Evolutionary conservation across 352 stramenopile species (phyloP), one percentile per base, ranked within the genome.

Genomic region (Pythium biforme): DNA sequence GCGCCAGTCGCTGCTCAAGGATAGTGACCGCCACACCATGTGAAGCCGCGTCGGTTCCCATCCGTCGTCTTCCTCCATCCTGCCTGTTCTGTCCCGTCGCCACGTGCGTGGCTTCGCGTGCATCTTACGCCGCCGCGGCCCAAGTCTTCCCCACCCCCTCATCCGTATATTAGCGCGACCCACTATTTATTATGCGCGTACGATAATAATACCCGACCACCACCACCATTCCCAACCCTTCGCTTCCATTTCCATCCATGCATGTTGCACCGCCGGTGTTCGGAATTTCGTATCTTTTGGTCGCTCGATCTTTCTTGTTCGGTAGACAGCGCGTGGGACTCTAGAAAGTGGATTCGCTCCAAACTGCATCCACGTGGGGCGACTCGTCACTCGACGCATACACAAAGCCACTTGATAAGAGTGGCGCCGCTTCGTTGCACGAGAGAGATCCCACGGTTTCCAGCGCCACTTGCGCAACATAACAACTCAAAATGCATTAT

Each of bases 21-120:
- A 62, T 11, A 17, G 34, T 15, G 64, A 70, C 4, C 63, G 63
- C 56, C 61, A 59, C 64, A 66, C 63, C 31, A 29, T 70, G 23
- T 40, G 34, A 40, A 17, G 29, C 34, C 14, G 6, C 34, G n/a
- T n/a, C n/a, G n/a, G n/a, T n/a, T n/a, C n/a, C n/a, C n/a, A n/a
- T n/a, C n/a, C n/a, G n/a, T n/a, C n/a, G n/a, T 14, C 15, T 40
- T 19, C 15, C 2, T 40, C 12, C 15, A 5, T 40, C 29, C 34
- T 40, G 34, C 7, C 40, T 47, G 40, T 47, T 23, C n/a, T 48
- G 34, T 40, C 6, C 9, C 34, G 34, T 40, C 9, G 34, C 9
- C 34, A n/a, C n/a, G n/a, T 11, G 34, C 15, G 14, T 40, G 34
- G 9, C 29, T 9, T 33, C 29, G 29, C 29, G 29, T 33, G 4